phyloP scores from a whole-genome alignment of 768 basidiomycete genomes.

The Cystofilobasidium macerans region DNA sequence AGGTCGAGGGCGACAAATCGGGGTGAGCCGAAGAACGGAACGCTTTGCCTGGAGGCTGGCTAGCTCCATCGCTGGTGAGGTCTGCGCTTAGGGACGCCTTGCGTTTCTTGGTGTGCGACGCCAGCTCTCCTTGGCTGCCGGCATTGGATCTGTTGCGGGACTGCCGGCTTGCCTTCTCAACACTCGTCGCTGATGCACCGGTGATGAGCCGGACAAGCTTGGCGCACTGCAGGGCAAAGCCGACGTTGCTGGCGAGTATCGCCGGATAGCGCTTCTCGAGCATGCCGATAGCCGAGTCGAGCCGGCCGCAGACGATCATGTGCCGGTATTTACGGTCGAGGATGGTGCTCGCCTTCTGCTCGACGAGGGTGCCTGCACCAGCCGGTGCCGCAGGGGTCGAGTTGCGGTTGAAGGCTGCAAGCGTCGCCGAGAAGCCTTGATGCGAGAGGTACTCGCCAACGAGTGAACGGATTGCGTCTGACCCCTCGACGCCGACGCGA shows the following conservation, averaged over 20 bases:
- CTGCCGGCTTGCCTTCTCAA: background rate
- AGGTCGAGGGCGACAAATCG: background rate
- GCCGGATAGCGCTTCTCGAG: background rate
- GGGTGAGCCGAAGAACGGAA: background rate
- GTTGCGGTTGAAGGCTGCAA: background rate
- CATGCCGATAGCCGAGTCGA: background rate
- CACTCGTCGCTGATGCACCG: background rate
- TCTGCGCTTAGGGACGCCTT: background rate
- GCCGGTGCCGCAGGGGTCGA: background rate
- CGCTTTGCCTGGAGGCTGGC: background rate
- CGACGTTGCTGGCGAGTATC: constrained; percentile 1
- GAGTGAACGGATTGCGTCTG: constrained; percentile 8
- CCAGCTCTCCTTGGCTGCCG: background rate
- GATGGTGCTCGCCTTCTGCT: background rate
- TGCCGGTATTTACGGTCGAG: background rate
- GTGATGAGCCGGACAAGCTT: constrained; percentile 2
- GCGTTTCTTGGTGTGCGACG: background rate
- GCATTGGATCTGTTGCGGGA: background rate
- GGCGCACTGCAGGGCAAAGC: background rate
- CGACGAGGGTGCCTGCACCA: background rate
- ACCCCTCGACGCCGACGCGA: background rate
- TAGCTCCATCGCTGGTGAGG: background rate
- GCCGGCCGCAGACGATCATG: background rate
- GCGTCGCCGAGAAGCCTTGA: constrained; percentile 2
- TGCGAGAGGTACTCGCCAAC: constrained; percentile 13